A percentile compares a stretch with the other conserved stretches of the same genome.
These are phyloP conservation scores for Rhodomyrtus psidioides DNA, from an alignment of 441 rosid species.

Conservation along the genomic window DNA sequence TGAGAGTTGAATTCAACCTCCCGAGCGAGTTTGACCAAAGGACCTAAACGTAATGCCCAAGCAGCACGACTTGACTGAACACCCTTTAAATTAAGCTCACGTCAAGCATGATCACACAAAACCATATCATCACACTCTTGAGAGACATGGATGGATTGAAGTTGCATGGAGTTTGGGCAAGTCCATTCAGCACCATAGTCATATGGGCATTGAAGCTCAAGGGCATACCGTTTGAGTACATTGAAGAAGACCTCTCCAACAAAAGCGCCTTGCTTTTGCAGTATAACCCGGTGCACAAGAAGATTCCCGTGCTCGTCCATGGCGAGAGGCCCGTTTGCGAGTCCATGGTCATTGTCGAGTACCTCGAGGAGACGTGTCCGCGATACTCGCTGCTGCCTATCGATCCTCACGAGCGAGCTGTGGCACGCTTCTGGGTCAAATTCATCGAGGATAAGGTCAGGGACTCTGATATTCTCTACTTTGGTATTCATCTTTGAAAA, in stretches of 20 bases:
- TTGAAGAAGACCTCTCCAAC: constrained; percentile 35
- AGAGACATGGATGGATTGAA: constrained; percentile 1
- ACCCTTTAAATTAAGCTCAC: background rate
- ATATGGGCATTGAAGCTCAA: constrained; percentile 13
- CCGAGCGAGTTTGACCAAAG: background rate
- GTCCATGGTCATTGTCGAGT: constrained; percentile 40
- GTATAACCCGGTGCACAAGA: constrained; percentile 20
- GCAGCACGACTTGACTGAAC: background rate
- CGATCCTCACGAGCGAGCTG: constrained; percentile 19
- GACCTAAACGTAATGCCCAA: background rate
- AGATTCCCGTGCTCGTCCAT: constrained; percentile 17
- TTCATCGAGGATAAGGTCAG: constrained; percentile 22
- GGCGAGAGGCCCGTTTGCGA: constrained; percentile 19
- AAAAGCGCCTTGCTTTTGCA: constrained; percentile 26
- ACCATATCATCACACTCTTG: background rate
- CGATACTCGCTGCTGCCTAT: constrained; percentile 22
- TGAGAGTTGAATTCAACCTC: background rate
- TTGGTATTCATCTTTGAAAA: background rate
- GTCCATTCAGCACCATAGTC: constrained; percentile 13
- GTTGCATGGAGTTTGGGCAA: constrained; percentile 27
- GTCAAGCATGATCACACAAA: background rate
- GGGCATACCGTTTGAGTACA: constrained; percentile 20
- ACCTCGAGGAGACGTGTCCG: constrained; percentile 44
- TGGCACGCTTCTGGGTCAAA: constrained; percentile 28
- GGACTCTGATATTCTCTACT: background rate